phyloP scores from a whole-genome alignment of 306 rosid genomes.

The Ormosia emarginata region DNA sequence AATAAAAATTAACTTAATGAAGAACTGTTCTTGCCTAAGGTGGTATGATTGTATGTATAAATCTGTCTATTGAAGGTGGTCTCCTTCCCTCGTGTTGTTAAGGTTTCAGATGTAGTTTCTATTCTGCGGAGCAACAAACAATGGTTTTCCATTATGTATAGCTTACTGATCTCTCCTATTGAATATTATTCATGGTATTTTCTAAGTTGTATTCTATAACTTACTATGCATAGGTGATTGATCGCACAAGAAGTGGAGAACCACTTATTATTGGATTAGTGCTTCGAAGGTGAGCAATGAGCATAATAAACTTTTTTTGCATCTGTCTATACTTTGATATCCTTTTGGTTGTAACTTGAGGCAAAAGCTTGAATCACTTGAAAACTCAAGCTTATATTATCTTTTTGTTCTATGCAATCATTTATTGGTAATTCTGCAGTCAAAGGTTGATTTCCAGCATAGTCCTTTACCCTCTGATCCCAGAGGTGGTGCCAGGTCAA shows the following conservation, averaged over 20 bases:
- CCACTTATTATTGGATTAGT: constrained; percentile 83
- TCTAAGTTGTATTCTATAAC: constrained; percentile 29
- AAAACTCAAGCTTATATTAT: constrained; percentile 15
- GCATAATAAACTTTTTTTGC: neutral
- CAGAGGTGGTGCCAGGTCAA: constrained; percentile 48
- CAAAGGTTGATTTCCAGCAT: constrained; percentile 92
- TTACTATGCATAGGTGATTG: constrained; percentile 74
- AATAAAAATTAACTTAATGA: neutral
- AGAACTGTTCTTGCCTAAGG: neutral
- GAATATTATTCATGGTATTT: constrained; percentile 8
- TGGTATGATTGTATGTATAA: constrained; percentile 18
- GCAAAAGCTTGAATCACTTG: constrained; percentile 5
- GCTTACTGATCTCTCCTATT: constrained; percentile 16
- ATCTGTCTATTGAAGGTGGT: constrained; percentile 60
- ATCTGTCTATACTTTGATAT: neutral
- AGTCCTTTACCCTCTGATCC: constrained; percentile 79
- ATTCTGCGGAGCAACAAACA: constrained; percentile 76
- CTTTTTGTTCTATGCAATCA: constrained; percentile 60
- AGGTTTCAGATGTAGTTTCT: constrained; percentile 86
- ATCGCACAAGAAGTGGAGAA: constrained; percentile 86
- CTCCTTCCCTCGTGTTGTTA: constrained; percentile 84
- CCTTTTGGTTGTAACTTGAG: neutral
- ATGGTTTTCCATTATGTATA: constrained; percentile 94
- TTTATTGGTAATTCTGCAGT: constrained; percentile 83
- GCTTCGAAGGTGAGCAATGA: constrained; percentile 73